Evolutionary conservation across 78 protist species (phyloP), one percentile per base, ranked within the genome.

Genomic region (Goniomonas avonlea): DNA sequence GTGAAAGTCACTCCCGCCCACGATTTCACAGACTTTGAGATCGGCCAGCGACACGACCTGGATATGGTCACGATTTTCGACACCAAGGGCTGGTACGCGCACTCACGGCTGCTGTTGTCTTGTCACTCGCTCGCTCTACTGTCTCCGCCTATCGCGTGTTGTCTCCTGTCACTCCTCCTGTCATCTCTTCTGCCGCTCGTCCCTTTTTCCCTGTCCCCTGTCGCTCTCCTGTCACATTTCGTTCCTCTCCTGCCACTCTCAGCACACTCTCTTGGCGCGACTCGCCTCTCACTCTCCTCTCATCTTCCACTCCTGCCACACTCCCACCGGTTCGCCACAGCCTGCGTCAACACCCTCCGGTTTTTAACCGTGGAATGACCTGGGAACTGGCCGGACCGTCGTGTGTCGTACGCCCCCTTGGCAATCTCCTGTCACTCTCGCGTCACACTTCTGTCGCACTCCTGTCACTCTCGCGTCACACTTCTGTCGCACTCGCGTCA

Each of bases 11-110:
- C 90, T 25, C 98, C 98, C 5, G 97, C 95, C 23, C 99, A 96
- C 86, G 99, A 98, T 81, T 89, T 85, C 27, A 95, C 95, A 82
- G 99, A 98, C 53, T 98, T 79, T 76, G 95, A 83, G 79, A 79
- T 85, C 74, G 99, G 98, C 43, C 15, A 70, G 65, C 66, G 95
- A n/a, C 97, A 98, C 89, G 27, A 80, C 32, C 88, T 98, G 27
- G 85, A 35, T 40, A 9, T 74, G 43, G 37, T 95, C 75, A 84
- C 39, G 77, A 77, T 97, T 60, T 31, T 95, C 56, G 80, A 78
- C 80, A n/a, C n/a, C n/a, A n/a, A 79, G 86, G 11, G 90, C 92
- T 66, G 98, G 97, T 21, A 79, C n/a, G n/a, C n/a, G n/a, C n/a
- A n/a, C n/a, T n/a, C n/a, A n/a, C n/a, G n/a, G 29, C 18, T 18